These are phyloP conservation scores for Lolium rigidum DNA, from an alignment of 176 grass and related monocot species.

Conservation along the genomic window DNA sequence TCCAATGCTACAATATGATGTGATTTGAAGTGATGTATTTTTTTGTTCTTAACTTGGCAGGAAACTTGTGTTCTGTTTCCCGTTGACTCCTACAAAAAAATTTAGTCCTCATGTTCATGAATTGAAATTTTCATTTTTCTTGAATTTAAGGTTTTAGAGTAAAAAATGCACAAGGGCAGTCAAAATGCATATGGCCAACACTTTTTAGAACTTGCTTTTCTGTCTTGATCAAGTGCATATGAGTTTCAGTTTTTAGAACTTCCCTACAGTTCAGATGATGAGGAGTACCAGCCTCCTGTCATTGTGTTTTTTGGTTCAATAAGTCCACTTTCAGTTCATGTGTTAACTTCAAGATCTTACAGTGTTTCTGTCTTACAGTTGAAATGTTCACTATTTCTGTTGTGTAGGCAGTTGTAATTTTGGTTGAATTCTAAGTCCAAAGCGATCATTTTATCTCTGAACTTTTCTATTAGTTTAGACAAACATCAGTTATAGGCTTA, in stretches of 20 bases:
- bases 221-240: neutral
- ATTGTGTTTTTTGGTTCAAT: neutral
- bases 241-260: neutral
- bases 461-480: neutral
- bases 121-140: neutral
- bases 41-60: neutral
- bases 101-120: neutral
- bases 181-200: neutral
- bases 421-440: neutral
- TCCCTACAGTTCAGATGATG: neutral
- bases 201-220: neutral
- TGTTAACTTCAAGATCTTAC: neutral
- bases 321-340: neutral
- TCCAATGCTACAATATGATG: neutral
- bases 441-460: neutral
- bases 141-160: neutral
- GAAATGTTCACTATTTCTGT: neutral
- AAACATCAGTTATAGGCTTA: neutral
- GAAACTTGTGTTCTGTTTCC: neutral
- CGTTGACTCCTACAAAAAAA: neutral
- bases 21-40: neutral
- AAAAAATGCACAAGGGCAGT: neutral
- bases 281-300: neutral
- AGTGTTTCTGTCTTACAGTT: neutral
- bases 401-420: neutral